Percentiles rank a stretch among this genome's conserved stretches.
Evolutionary conservation across 2,329 filamentous ascomycete species (phyloP).

Genomic region (Trichothecium roseum): DNA sequence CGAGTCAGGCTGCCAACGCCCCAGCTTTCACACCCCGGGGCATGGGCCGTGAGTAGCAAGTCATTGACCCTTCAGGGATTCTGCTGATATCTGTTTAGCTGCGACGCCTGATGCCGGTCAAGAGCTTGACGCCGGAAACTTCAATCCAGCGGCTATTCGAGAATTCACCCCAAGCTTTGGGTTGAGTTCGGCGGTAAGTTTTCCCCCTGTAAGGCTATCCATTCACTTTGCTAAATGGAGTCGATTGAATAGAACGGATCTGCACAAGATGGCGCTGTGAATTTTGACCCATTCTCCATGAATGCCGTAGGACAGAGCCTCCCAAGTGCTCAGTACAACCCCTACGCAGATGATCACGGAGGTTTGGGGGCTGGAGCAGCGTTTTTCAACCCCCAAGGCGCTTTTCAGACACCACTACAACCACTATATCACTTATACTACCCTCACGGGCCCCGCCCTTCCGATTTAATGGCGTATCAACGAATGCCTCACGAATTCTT

Average conservation of each 20-base stretch:
- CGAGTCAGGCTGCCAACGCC: conserved; percentile 81
- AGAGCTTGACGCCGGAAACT: conserved; percentile 32
- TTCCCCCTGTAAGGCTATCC: background rate
- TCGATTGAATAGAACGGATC: conserved; percentile 29
- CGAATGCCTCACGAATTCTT: conserved; percentile 86
- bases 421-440: conserved; percentile 90
- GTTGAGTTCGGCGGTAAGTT: conserved; percentile 34
- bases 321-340: conserved; percentile 50
- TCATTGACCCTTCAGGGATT: background rate
- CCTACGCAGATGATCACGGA: conserved; percentile 65
- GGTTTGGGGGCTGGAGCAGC: conserved; percentile 42
- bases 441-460: conserved; percentile 70
- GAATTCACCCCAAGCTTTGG: conserved; percentile 54
- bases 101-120: conserved; percentile 27
- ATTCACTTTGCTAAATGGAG: background rate
- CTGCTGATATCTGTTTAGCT: conserved; percentile 11
- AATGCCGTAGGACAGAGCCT: conserved; percentile 40
- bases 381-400: conserved; percentile 54
- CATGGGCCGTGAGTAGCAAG: conserved; percentile 24
- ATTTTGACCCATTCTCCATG: conserved; percentile 57
- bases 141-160: conserved; percentile 46
- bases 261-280: conserved; percentile 28
- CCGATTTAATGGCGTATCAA: conserved; percentile 77
- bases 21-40: conserved; percentile 73
- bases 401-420: conserved; percentile 43